Base-by-base conservation (phyloP, 2,329 filamentous ascomycete genomes). In the Zymoseptoria tritici region DNA sequence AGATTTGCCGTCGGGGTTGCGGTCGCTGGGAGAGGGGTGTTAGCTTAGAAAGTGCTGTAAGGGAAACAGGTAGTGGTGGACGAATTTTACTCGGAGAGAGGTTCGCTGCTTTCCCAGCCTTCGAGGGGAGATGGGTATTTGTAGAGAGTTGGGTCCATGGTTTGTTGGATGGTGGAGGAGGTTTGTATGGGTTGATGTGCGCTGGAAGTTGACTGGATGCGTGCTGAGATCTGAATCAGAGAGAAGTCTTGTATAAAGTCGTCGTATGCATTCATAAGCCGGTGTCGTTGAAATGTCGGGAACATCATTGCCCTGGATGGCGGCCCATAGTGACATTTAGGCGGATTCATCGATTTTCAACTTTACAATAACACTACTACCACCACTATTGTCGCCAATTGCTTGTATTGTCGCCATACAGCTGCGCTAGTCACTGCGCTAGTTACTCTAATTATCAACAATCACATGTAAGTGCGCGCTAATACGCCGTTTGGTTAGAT, bases 1-100 rank as follows among this genome's bases (percentile, higher is more conserved):
- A 55, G 88, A 91, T 76, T 95, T 96, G 54, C 89, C 89, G 72
- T 96, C 89, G 46, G 82, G 61, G 54, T 67, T 69, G 58, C 54
- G 55, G 19, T 49, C 58, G 49, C 61, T 64, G 52, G 36, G 36
- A 46, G 5, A 31, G 19, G n/a, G n/a, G n/a, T n/a, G 21, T 19
- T 49, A 31, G 36, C 21, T 9, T n/a, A 22, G n/a, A 20, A 52
- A 5, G 24, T 19, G 9, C 26, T 20, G 52, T 2, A 20, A 49
- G 36, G 36, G 31, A 36, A 9, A 16, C 13, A 42, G 36, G 6
- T 36, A 13, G 9, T 52, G 22, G 24, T 49, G 11, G 9, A 26
- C n/a, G 29, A 19, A 61, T n/a, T 55, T 2, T 71, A 69, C 69
- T 78, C 74, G 20, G 80, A 68, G 0, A 85, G 73, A 1, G 80